Evolutionary conservation across 805 yeast species (phyloP), one percentile per base, ranked within the genome.

Genomic region (Debaryomyces hansenii): DNA sequence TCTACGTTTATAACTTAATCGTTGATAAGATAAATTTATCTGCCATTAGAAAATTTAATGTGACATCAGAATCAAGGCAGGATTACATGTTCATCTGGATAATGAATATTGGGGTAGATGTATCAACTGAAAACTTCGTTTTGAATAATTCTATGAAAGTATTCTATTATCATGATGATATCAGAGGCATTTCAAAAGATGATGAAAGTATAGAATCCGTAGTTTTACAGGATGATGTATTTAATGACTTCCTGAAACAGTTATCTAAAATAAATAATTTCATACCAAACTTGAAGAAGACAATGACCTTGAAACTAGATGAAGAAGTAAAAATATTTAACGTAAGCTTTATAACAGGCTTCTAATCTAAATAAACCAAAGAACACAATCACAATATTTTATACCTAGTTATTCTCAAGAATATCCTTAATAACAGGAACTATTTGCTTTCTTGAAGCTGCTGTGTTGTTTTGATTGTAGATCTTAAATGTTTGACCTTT

Each of bases 361-460:
- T 18, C 14, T 35, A 37, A 41, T 18, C 14, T 8, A n/a, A 14
- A 14, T 11, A 6, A 15, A 20, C n/a, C 27, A 24, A 24, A 16
- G 15, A 37, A 8, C 5, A n/a, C 18, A 14, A 37, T 37, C 31
- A 20, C 4, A 27, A 20, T 20, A 18, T 12, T 18, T 39, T 18
- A 36, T 21, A 31, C 9, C 21, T 4, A 5, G 14, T 20, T 21
- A 37, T n/a, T 51, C 41, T 67, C 72, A 21, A 72, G 47, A 24
- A 61, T 56, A 1, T 54, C 56, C 59, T 73, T 70, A 15, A 73
- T 65, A 10, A 62, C 63, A 3, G 97, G 97, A 4, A 88, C 96
- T 10, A 90, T 88, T 60, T 87, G 95, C 61, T 91, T 91, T 56
- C 97, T 77, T 31, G 94, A 86, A 1, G 92, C 91, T 6, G 67